Evolutionary conservation across 2,329 filamentous ascomycete genomes (phyloP).

Genomic region (Verticillium zaregamsianum): DNA sequence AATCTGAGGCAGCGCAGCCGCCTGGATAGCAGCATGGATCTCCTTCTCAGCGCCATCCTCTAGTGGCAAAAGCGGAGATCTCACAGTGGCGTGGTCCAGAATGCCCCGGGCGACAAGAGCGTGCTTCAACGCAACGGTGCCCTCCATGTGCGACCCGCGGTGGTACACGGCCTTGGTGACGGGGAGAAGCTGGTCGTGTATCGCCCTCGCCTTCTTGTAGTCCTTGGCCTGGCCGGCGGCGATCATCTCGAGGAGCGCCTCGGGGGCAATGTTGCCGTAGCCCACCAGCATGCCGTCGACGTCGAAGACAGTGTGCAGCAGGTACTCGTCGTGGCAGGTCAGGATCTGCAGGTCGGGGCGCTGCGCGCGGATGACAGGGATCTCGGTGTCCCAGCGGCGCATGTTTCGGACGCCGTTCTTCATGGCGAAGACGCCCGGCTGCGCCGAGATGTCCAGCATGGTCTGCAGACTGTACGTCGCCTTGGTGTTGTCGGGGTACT

Average conservation of each 20-base stretch:
- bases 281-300: conserved; percentile 51
- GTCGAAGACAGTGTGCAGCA: conserved; percentile 47
- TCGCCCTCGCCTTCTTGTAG: conserved; percentile 39
- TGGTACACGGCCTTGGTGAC: conserved; percentile 51
- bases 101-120: conserved; percentile 47
- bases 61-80: conserved; percentile 42
- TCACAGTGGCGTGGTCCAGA: conserved; percentile 42
- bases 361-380: conserved; percentile 44
- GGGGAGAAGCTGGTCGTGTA: conserved; percentile 47
- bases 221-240: conserved; percentile 44
- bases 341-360: conserved; percentile 45
- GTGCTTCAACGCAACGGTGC: conserved; percentile 47
- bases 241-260: conserved; percentile 45
- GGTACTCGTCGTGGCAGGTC: conserved; percentile 49
- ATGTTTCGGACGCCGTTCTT: conserved; percentile 54
- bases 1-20: conserved; percentile 17
- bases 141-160: conserved; percentile 51
- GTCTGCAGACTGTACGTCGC: conserved; percentile 47
- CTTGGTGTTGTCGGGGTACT: conserved; percentile 50
- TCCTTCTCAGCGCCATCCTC: conserved; percentile 36
- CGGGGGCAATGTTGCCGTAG: conserved; percentile 48
- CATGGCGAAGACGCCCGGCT: conserved; percentile 50
- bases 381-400: conserved; percentile 53
- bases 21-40: conserved; percentile 34
- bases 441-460: conserved; percentile 47